Evolutionary conservation across 2,329 filamentous ascomycete species (phyloP), one percentile per base, ranked within the genome.

Genomic region (Thelonectria rubi): DNA sequence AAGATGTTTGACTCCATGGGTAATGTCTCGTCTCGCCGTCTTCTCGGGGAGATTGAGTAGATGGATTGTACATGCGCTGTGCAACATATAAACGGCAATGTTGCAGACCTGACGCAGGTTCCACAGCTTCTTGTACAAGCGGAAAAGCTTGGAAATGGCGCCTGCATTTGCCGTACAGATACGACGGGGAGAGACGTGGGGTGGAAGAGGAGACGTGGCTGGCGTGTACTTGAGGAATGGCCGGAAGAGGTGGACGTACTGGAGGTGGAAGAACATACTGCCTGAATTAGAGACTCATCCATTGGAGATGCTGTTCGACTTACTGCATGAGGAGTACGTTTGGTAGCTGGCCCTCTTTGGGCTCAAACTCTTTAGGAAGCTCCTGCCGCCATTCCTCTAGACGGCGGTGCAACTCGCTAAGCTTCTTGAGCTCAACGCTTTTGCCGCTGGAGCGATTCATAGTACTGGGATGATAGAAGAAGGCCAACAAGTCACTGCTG

Each of bases 211-310:
- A 1, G 94, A 97, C 1, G 88, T 89, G 7, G 86, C 81, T 50
- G 91, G 92, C 3, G 87, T 90, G 73, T 97, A 98, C 76, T 95
- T 97, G 52, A 98, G 84, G 74, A 98, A 98, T 0, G 95, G 94
- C 5, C 94, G 88, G 81, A 97, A 98, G 5, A 98, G 88, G 72
- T 98, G 94, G 62, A 98, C 97, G 74, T 96, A 97, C 48, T 97
- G 88, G 1, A 98, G 84, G 73, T 98, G 94, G 76, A 94, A 97
- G 78, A 98, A 97, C 94, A 98, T 98, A 80, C 94, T 97, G 26
- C 34, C 21, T 46, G 26, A 18, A 52, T 70, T 21, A 69, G 65
- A 21, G 39, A 39, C 47, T 2, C 17, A 6, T 20, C 10, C 12
- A 18, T 40, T 3, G 17, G 12, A n/a, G 1, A 6, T 30, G 15